A percentile compares a stretch with the other conserved stretches of the same genome.
These are phyloP conservation scores for Aspergillus sp. DNA, from an alignment of 2,329 filamentous ascomycete genomes.

Conservation along the genomic window DNA sequence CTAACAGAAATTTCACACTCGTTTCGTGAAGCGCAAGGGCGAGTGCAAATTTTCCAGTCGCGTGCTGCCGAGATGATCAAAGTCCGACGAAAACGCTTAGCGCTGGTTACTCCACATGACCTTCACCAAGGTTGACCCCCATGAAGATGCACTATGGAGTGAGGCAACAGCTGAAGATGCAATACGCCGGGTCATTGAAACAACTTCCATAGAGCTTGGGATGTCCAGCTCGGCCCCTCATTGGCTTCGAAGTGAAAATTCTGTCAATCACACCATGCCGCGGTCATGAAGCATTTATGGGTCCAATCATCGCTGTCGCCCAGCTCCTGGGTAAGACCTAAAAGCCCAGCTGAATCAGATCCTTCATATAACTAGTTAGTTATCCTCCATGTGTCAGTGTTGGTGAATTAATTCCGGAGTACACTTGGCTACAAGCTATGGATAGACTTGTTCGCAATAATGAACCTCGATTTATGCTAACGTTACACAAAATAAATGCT, in stretches of 20 bases:
- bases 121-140: neutral
- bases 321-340: neutral
- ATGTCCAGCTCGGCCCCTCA: neutral
- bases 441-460: neutral
- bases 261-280: constrained; percentile 6
- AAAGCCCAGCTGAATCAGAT: neutral
- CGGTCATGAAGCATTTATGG: neutral
- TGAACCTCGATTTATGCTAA: neutral
- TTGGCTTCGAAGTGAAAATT: neutral
- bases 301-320: neutral
- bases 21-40: neutral
- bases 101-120: constrained; percentile 10
- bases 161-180: neutral
- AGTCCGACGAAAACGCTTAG: constrained; percentile 2
- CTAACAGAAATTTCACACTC: neutral
- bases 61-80: constrained; percentile 10
- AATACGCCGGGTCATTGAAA: neutral
- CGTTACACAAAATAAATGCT: neutral
- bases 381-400: neutral
- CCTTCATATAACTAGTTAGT: neutral
- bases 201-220: neutral
- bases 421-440: neutral
- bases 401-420: neutral
- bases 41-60: constrained; percentile 11
- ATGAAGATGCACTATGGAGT: neutral